Conservation (phyloP, 306 rosid genomes). For the Prunus campanulata region DNA sequence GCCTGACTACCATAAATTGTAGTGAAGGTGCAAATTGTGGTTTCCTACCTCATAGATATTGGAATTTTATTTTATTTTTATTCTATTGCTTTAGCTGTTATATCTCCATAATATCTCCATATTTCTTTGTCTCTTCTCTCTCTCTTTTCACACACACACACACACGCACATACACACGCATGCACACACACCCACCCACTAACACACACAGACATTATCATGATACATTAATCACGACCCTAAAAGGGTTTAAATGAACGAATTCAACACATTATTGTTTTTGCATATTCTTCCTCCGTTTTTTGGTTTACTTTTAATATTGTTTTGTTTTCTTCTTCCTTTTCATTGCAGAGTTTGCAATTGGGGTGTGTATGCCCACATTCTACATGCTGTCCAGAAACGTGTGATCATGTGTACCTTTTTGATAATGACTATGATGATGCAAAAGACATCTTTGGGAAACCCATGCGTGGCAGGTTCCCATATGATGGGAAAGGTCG, state of each 20-base stretch:
- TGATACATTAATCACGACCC: not conserved
- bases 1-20: conserved; percentile 1
- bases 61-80: not conserved
- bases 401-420: conserved; percentile 92
- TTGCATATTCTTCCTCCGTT: conserved; percentile 1
- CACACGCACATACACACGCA: too few relatives aligned
- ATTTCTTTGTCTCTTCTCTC: too few relatives aligned
- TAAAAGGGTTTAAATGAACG: not conserved
- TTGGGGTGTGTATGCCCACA: conserved; percentile 77
- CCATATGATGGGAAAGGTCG: conserved; percentile 89
- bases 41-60: not conserved
- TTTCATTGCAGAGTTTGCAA: conserved; percentile 58
- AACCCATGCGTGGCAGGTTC: conserved; percentile 85
- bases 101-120: not conserved
- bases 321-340: conserved; percentile 10
- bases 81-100: not conserved
- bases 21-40: not conserved
- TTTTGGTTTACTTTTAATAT: conserved; percentile 8
- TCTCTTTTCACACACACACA: too few relatives aligned
- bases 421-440: conserved; percentile 88
- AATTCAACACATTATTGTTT: not conserved
- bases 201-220: too few relatives aligned
- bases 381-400: conserved; percentile 71
- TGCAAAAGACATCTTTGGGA: conserved; percentile 83
- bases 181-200: too few relatives aligned